Conservation (phyloP, 2,329 filamentous ascomycete species). For the Bipolaris sorokiniana region DNA sequence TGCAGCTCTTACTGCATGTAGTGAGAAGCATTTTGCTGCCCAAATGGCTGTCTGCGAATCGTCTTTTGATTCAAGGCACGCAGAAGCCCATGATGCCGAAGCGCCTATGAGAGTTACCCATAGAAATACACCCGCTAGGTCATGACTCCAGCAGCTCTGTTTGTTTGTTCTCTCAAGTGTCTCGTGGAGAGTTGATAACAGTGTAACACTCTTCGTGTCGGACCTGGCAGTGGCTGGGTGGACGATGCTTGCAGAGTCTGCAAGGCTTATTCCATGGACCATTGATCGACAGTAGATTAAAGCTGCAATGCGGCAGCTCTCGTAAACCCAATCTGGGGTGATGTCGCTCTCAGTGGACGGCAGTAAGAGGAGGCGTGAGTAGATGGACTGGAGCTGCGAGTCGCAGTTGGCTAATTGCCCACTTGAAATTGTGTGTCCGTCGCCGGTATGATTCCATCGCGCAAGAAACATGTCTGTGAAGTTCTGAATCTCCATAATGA, state of each 20-base stretch:
- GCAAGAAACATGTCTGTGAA: constrained; percentile 31
- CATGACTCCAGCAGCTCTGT: constrained; percentile 30
- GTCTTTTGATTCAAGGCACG: constrained; percentile 14
- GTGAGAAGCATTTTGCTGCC: constrained; percentile 40
- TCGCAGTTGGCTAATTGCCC: constrained; percentile 27
- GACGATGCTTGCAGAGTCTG: constrained; percentile 29
- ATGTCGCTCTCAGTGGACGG: constrained; percentile 21
- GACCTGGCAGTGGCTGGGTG: constrained; percentile 19
- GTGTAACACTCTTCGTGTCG: constrained; percentile 13
- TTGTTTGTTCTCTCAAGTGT: constrained; percentile 35
- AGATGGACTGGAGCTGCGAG: constrained; percentile 34
- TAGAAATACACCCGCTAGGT: constrained; percentile 36
- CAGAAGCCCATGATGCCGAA: constrained; percentile 31
- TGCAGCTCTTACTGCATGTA: constrained; percentile 33
- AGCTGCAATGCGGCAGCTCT: constrained; percentile 40
- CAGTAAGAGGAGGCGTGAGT: constrained; percentile 25
- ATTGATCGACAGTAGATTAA: constrained; percentile 42
- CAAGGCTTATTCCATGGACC: constrained; percentile 33
- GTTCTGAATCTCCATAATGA: constrained; percentile 36
- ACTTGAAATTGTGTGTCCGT: constrained; percentile 11
- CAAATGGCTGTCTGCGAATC: constrained; percentile 20
- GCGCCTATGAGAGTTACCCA: constrained; percentile 44
- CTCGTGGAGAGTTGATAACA: constrained; percentile 32
- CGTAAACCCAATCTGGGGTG: constrained; percentile 40
- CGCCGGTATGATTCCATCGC: constrained; percentile 24